Percentiles rank a stretch among this genome's conserved stretches.
Evolutionary conservation across 1,139 yeast genomes (phyloP).

Genomic region (Zygosaccharomyces pseudobailii): DNA sequence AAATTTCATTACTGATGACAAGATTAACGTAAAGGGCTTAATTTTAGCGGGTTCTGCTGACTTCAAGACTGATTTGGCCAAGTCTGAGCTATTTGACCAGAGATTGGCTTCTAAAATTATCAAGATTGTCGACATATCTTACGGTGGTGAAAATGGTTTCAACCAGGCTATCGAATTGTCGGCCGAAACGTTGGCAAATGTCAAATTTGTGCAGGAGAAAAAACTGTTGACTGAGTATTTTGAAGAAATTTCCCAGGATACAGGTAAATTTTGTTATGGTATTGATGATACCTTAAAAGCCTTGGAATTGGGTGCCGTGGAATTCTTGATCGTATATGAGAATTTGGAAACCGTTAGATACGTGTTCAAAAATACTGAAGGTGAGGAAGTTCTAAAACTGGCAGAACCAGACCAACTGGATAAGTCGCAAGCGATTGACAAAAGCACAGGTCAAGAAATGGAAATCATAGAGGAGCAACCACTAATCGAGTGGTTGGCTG

Average conservation of each 20-base stretch:
- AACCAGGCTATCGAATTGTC: conserved; percentile 97
- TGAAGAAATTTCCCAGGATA: conserved; percentile 94
- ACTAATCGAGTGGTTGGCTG: conserved; percentile 95
- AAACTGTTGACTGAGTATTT: conserved; percentile 85
- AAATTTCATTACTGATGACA: conserved; percentile 87
- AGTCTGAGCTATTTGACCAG: conserved; percentile 86
- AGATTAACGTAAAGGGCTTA: conserved; percentile 88
- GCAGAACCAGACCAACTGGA: conserved; percentile 69
- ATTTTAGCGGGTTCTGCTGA: conserved; percentile 98
- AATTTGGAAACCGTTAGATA: conserved; percentile 81
- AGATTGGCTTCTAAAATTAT: conserved; percentile 85
- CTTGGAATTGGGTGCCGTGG: conserved; percentile 92
- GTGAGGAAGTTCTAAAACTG: conserved; percentile 67
- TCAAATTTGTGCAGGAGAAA: conserved; percentile 96
- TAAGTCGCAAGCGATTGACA: conserved; percentile 74
- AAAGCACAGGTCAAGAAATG: conserved; percentile 83
- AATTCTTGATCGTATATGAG: conserved; percentile 86
- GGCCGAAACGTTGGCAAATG: conserved; percentile 94
- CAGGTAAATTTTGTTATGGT: conserved; percentile 97
- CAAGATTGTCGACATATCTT: conserved; percentile 91
- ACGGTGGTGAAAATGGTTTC: conserved; percentile 99
- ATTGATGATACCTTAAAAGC: conserved; percentile 95
- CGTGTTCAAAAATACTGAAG: conserved; percentile 80
- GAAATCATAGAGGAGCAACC: conserved; percentile 79
- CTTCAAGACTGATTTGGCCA: conserved; percentile 88